These are phyloP conservation scores for Colletotrichum costaricense DNA, from an alignment of 2,329 filamentous ascomycete genomes.

Conservation along the genomic window DNA sequence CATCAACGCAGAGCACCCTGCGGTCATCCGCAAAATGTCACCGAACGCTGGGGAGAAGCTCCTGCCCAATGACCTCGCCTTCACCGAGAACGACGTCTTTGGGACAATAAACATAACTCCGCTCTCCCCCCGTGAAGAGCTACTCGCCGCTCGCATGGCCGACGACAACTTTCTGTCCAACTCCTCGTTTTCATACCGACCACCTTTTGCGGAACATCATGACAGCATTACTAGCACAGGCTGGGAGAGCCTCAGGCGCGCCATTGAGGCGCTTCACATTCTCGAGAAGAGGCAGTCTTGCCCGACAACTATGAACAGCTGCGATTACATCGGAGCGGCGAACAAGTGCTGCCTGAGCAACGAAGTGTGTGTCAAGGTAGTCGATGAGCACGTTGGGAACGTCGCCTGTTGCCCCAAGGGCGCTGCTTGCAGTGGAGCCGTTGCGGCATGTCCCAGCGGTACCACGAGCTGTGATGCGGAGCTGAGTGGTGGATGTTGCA, in stretches of 20 bases:
- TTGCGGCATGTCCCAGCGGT: slow-evolving; percentile 70
- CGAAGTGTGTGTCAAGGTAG: slow-evolving; percentile 74
- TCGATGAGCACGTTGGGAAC: slow-evolving; percentile 71
- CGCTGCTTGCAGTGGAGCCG: slow-evolving; percentile 69
- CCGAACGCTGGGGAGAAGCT: slow-evolving; percentile 80
- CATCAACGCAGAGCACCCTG: slow-evolving; percentile 57
- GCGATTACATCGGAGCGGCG: slow-evolving; percentile 71
- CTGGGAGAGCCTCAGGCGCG: slow-evolving; percentile 52
- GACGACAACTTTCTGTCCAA: slow-evolving; percentile 32
- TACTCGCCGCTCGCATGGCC: slow-evolving; percentile 45
- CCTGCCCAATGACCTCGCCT: slow-evolving; percentile 73
- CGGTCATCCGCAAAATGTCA: slow-evolving; percentile 78
- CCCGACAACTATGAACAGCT: slow-evolving; percentile 73
- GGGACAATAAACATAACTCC: slow-evolving; percentile 12
- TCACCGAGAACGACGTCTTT: slow-evolving; percentile 43
- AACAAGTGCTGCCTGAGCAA: slow-evolving; percentile 79
- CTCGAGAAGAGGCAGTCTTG: slow-evolving; percentile 73
- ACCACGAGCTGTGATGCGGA: slow-evolving; percentile 73
- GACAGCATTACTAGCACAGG: slow-evolving; percentile 40
- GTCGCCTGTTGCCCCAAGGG: slow-evolving; percentile 82
- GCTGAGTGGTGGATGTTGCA: slow-evolving; percentile 80
- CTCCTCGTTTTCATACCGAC: slow-evolving; percentile 50
- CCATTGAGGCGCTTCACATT: slow-evolving; percentile 57
- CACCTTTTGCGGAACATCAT: slow-evolving; percentile 64
- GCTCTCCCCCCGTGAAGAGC: slow-evolving; percentile 43